Conservation (phyloP, 2,329 filamentous ascomycete genomes). For the Penicillium sp. region DNA sequence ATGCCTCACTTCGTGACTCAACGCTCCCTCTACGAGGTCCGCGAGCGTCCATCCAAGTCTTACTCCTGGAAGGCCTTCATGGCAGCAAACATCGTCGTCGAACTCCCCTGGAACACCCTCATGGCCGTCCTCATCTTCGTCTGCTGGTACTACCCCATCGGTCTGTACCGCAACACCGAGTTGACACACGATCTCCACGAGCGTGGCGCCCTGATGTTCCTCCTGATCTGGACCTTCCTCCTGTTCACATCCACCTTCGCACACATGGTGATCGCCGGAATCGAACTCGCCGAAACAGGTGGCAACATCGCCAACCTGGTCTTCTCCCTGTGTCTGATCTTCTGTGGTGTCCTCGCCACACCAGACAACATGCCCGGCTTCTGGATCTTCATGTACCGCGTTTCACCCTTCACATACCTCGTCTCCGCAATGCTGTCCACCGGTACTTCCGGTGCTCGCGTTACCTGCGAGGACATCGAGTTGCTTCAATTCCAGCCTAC, state of each 20-base stretch:
- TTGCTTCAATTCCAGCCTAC: slow-evolving; percentile 50
- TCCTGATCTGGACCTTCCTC: slow-evolving; percentile 67
- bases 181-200: slow-evolving; percentile 42
- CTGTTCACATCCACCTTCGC: slow-evolving; percentile 73
- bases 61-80: slow-evolving; percentile 77
- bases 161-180: slow-evolving; percentile 46
- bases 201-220: slow-evolving; percentile 65
- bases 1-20: slow-evolving; percentile 62
- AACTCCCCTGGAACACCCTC: slow-evolving; percentile 67
- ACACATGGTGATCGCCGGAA: slow-evolving; percentile 70
- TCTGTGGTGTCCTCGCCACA: slow-evolving; percentile 57
- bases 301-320: slow-evolving; percentile 63
- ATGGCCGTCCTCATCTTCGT: slow-evolving; percentile 64
- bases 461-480: slow-evolving; percentile 35
- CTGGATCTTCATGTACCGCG: slow-evolving; percentile 77
- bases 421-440: slow-evolving; percentile 48
- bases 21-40: slow-evolving; percentile 60
- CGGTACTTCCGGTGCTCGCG: slow-evolving; percentile 34
- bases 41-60: slow-evolving; percentile 65
- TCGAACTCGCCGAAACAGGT: slow-evolving; percentile 69
- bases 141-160: slow-evolving; percentile 68
- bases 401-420: slow-evolving; percentile 67
- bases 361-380: slow-evolving; percentile 64
- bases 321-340: slow-evolving; percentile 60
- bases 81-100: slow-evolving; percentile 69